phyloP scores from a whole-genome alignment of 345 rosid species.

The Acer negundo region DNA sequence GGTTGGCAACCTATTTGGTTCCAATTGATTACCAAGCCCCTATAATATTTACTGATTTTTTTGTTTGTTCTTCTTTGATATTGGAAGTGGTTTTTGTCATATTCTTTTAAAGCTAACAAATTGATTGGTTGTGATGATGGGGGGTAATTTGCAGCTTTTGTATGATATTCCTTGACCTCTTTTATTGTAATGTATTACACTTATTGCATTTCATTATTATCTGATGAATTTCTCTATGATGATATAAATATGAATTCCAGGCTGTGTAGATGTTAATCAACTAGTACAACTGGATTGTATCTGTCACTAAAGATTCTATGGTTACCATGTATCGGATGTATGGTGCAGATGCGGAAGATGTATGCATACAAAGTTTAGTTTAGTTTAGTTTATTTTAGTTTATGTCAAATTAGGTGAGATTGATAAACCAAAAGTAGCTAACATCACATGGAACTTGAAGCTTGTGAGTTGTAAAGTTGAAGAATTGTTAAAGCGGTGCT shows the following conservation, averaged over 20 bases:
- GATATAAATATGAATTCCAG: neutral
- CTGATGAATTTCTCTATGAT: neutral
- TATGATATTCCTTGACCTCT: neutral
- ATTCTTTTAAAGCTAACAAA: conserved; percentile 28
- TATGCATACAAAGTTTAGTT: too few relatives aligned
- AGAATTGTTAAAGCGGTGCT: neutral
- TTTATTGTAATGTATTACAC: neutral
- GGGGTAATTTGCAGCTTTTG: neutral
- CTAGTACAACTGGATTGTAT: neutral
- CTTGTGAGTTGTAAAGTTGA: too few relatives aligned
- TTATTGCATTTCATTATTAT: neutral
- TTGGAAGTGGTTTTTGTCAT: conserved; percentile 7
- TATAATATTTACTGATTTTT: neutral
- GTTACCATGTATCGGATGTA: neutral
- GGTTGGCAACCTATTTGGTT: neutral
- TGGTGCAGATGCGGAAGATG: too few relatives aligned
- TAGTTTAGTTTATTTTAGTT: too few relatives aligned
- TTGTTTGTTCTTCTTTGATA: conserved; percentile 3
- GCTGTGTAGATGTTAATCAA: neutral
- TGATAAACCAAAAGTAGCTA: neutral
- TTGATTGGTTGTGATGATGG: conserved; percentile 12
- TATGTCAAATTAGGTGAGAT: neutral
- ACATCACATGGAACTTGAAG: neutral
- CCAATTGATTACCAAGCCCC: neutral
- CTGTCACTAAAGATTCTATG: neutral